Conservation (phyloP, 2,329 filamentous ascomycete species). For the Teratosphaeria destructans region DNA sequence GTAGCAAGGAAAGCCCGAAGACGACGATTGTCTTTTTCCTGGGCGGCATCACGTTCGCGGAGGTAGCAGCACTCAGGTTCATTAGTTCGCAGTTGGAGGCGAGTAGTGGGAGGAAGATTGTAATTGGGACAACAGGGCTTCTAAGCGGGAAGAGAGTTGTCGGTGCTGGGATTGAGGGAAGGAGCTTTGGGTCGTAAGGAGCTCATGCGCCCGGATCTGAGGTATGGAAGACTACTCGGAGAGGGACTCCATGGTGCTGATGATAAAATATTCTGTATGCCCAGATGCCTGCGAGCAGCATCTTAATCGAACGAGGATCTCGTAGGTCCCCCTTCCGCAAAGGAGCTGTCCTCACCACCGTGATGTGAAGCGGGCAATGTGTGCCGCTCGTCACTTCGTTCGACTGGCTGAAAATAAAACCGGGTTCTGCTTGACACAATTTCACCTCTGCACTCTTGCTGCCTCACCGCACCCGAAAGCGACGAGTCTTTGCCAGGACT, state of each 20-base stretch:
- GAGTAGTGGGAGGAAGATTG: conserved; percentile 60
- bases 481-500: too few relatives aligned
- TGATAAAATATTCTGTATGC: not conserved
- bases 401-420: too few relatives aligned
- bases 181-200: conserved; percentile 12
- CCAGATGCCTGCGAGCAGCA: too few relatives aligned
- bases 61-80: conserved; percentile 88
- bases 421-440: too few relatives aligned
- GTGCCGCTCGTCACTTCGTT: too few relatives aligned
- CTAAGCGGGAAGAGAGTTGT: conserved; percentile 85
- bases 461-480: too few relatives aligned
- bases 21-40: conserved; percentile 94
- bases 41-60: conserved; percentile 91
- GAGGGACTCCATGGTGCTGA: not conserved
- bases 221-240: not conserved
- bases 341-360: too few relatives aligned
- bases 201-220: not conserved
- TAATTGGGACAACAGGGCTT: conserved; percentile 88
- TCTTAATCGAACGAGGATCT: too few relatives aligned
- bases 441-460: too few relatives aligned
- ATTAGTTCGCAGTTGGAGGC: conserved; percentile 62
- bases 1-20: conserved; percentile 51
- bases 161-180: conserved; percentile 44
- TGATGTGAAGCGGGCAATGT: too few relatives aligned
- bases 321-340: too few relatives aligned